Evolutionary conservation across 805 yeast species (phyloP).

Genomic region (Pichia californica): DNA sequence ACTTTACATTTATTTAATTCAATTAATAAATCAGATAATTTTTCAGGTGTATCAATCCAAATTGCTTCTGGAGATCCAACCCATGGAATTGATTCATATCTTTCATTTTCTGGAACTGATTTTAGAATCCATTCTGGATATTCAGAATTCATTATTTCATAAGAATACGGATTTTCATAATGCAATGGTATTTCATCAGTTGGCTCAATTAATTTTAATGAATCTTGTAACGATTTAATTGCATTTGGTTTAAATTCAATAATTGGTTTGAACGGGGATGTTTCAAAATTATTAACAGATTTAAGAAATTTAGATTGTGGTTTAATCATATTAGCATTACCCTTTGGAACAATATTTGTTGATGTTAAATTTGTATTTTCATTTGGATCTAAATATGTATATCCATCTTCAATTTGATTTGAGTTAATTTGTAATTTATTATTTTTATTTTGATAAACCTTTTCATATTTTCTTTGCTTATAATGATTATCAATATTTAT

Average conservation of each 20-base stretch:
- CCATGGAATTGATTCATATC: conserved; percentile 54
- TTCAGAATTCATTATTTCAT: conserved; percentile 63
- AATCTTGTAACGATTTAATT: conserved; percentile 47
- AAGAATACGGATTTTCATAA: conserved; percentile 73
- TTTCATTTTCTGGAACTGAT: conserved; percentile 33
- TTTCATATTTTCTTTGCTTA: conserved; percentile 3
- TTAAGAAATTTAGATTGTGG: conserved; percentile 62
- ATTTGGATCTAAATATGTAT: conserved; percentile 50
- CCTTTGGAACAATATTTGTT: conserved; percentile 4
- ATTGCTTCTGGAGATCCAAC: conserved; percentile 35
- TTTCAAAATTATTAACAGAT: conserved; percentile 58
- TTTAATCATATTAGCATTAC: conserved; percentile 31
- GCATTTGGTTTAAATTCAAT: conserved; percentile 70
- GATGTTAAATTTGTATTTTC: conserved; percentile 23
- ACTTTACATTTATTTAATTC: conserved; percentile 47
- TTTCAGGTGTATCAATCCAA: conserved; percentile 63
- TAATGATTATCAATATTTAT: conserved; percentile 47
- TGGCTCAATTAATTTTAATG: conserved; percentile 33
- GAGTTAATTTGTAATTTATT: background rate
- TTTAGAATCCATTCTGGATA: conserved; percentile 58
- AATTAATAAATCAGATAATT: conserved; percentile 47
- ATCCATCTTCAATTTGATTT: conserved; percentile 16
- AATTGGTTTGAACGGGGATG: conserved; percentile 71
- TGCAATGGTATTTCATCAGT: conserved; percentile 46
- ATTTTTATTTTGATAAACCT: background rate